Evolutionary conservation across 148 eudicot genomes (phyloP), one percentile per base, ranked within the genome.

Genomic region (Rhododendron mucronatum): DNA sequence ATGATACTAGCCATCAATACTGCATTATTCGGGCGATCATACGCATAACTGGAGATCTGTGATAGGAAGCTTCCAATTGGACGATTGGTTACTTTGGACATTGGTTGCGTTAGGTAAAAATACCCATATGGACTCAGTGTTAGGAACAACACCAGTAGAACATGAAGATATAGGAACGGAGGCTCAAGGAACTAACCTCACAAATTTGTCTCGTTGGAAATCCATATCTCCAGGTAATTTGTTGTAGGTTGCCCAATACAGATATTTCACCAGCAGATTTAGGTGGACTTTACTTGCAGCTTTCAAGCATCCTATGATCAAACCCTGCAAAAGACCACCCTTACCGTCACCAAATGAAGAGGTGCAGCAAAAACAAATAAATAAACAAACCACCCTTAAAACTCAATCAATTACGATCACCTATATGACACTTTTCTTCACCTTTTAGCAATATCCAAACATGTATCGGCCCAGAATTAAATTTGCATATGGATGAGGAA

Each of bases 111-210:
- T 73, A 33, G 61, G 13, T 33, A 71, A 69, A 73, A 23, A 12
- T 30, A 48, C 4, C 4, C 69, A 28, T 48, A 50, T 4, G 35
- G 55, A 84, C 41, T 30, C 39, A 23, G 1, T 28, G 65, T 47
- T 45, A 21, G 26, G 20, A 59, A 82, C 15, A 77, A 76, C 82
- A 9, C 41, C n/a, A 14, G 45, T 4, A 59, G 4, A 20, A 47
- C 11, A 37, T 12, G 23, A 77, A 15, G 21, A 23, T 33, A 18
- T 7, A 23, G 76, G 44, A 57, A 16, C 3, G 7, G 8, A 26
- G 71, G 18, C 5, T 21, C 81, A 23, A 20, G 18, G 53, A 35
- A 86, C 90, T 78, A 82, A 89, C 91, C 89, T 89, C 26, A 85
- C 87, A 82, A 85, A 89, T 33, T 80, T 84, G 0, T 85, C 87